phyloP scores from a whole-genome alignment of 352 stramenopile genomes.

The Globisporangium irregulare region DNA sequence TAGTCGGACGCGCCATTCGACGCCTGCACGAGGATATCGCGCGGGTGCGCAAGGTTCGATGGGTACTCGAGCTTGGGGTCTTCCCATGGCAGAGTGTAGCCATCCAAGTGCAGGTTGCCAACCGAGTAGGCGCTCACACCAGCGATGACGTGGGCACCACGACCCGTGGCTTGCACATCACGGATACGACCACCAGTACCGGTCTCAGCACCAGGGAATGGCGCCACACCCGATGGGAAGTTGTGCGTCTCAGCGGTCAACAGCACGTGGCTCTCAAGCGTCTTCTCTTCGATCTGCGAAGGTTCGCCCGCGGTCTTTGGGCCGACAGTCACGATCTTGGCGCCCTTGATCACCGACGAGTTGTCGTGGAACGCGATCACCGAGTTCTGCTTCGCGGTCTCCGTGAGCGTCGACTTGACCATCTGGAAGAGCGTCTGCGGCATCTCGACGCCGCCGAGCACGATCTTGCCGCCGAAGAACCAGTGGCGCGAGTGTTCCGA shows the following conservation, averaged over 20 bases:
- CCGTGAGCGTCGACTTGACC: conserved; percentile 97
- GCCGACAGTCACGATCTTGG: conserved; percentile 84
- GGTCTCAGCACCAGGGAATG: conserved; percentile 96
- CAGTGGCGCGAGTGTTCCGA: conserved; percentile 99
- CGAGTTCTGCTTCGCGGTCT: conserved; percentile 89
- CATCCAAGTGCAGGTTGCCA: conserved; percentile 96
- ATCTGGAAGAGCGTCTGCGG: conserved; percentile 98
- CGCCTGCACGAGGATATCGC: conserved; percentile 96
- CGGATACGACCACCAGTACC: conserved; percentile 97
- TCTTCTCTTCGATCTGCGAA: conserved; percentile 59
- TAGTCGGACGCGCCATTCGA: conserved; percentile 99
- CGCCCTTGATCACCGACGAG: conserved; percentile 95
- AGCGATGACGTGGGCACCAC: conserved; percentile 94
- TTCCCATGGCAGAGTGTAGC: conserved; percentile 97
- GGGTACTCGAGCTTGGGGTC: conserved; percentile 91
- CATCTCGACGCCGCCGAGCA: conserved; percentile 97
- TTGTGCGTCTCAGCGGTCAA: conserved; percentile 99
- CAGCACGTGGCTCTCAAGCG: conserved; percentile 92
- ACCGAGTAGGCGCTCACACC: conserved; percentile 87
- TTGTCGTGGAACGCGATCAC: conserved; percentile 99
- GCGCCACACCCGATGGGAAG: conserved; percentile 96
- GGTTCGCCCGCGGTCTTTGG: conserved; percentile 65
- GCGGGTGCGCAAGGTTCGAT: conserved; percentile 85
- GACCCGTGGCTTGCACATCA: conserved; percentile 98
- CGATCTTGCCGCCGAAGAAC: conserved; percentile 99